Evolutionary conservation across 2,329 filamentous ascomycete genomes (phyloP), one percentile per base, ranked within the genome.

Genomic region (Epicoccum nigrum): DNA sequence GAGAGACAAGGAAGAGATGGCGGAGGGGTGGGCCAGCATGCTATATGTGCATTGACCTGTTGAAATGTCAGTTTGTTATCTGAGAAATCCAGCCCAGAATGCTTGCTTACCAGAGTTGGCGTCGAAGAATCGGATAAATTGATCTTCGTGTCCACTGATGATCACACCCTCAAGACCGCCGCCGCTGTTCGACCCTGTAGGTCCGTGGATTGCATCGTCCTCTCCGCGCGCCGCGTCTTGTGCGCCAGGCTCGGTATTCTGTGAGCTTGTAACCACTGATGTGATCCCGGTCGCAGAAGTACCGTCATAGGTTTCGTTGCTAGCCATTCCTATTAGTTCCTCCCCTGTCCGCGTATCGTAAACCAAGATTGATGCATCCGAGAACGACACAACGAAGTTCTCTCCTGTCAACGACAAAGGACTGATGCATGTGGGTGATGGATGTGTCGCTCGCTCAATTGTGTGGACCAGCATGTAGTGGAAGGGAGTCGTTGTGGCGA

Each of bases 1-100:
- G 16, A 99, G 83, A 0, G 91, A 95, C 4, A 99, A 82, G 20
- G 90, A 88, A 1, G 94, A 95, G 60, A 99, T 97, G 49, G 94
- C 88, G 3, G 92, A 89, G 0, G 94, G 92, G 65, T 99, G 94
- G 5, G 94, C 94, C 53, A 97, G 85, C 94, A 99, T 99, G 67
- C 89, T 95, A 76, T 99, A 99, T 58, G 94, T 97, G 77, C 92
- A 97, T 91, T 99, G 94, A 50, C 94, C 94, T 97, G 60, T 15
- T 39, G 55, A 33, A 15, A 12, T 16, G 12, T 42, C 34, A 40
- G 32, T 19, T 37, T 12, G 30, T 11, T n/a, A n/a, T n/a, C n/a
- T n/a, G 11, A 8, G 7, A n/a, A 16, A 21, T 16, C 2, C 5
- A 5, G 15, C 31, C 16, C 7, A 6, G 11, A n/a, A 11, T 21